Evolutionary conservation across 352 stramenopile genomes (phyloP).

Genomic region (Globisporangium rhizosaccharum): DNA sequence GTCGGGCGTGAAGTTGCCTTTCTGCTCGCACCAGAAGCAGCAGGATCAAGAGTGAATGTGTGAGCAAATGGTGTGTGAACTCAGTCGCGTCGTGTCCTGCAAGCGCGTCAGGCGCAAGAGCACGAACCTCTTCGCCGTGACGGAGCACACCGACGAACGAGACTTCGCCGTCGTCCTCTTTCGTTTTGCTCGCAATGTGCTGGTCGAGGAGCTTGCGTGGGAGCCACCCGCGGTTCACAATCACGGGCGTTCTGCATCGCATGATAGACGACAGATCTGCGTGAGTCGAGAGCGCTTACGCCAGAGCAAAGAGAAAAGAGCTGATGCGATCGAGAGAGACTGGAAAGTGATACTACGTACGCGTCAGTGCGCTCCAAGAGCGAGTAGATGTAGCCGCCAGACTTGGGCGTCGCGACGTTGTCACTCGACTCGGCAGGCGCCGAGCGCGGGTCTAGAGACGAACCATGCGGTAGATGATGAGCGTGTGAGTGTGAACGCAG

Average conservation of each 20-base stretch:
- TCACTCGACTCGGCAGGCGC: slow-evolving; percentile 72
- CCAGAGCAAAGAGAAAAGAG: too few relatives aligned
- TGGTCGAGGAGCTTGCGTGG: slow-evolving; percentile 67
- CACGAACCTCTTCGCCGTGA: slow-evolving; percentile 66
- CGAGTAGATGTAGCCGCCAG: slow-evolving; percentile 83
- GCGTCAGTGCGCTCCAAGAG: slow-evolving; percentile 64
- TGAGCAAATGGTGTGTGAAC: not conserved
- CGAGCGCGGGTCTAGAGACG: slow-evolving; percentile 61
- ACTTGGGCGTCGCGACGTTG: slow-evolving; percentile 72
- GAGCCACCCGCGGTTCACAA: slow-evolving; percentile 83
- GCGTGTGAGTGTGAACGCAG: not conserved
- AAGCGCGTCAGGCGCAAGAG: not conserved
- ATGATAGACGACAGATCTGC: not conserved
- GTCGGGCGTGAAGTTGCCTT: slow-evolving; percentile 75
- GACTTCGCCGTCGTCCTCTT: slow-evolving; percentile 47
- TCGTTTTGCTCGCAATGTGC: slow-evolving; percentile 53
- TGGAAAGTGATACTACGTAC: slow-evolving; percentile 18
- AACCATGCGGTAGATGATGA: not conserved
- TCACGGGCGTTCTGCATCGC: slow-evolving; percentile 59
- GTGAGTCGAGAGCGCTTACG: not conserved
- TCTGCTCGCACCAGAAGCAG: slow-evolving; percentile 19
- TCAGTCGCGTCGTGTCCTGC: too few relatives aligned
- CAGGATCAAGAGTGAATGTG: not conserved
- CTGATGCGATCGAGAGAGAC: not conserved
- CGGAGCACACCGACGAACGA: slow-evolving; percentile 72